phyloP scores from a whole-genome alignment of 768 basidiomycete genomes.

The Mycena chlorophos region DNA sequence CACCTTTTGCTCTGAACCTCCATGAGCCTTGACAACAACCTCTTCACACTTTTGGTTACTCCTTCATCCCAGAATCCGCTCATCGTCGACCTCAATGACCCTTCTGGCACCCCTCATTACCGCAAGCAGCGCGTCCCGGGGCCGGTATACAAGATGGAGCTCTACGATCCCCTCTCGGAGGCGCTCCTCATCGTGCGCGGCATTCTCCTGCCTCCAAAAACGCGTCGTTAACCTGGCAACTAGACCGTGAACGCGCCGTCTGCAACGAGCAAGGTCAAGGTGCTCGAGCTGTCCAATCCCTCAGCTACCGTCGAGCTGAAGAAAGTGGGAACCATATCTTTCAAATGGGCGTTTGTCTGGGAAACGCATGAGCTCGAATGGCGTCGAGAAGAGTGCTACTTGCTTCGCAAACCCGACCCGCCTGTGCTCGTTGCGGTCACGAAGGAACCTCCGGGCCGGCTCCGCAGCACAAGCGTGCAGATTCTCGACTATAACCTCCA shows the following conservation, averaged over 20 bases:
- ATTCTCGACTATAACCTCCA: constrained; percentile 85
- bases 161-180: constrained; percentile 74
- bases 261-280: constrained; percentile 70
- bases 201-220: background rate
- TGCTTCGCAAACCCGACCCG: constrained; percentile 83
- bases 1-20: background rate
- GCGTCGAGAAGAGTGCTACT: constrained; percentile 81
- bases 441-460: constrained; percentile 67
- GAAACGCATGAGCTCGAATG: constrained; percentile 88
- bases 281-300: constrained; percentile 75
- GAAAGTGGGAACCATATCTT: constrained; percentile 69
- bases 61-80: constrained; percentile 58
- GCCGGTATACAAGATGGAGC: constrained; percentile 59
- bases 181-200: constrained; percentile 53
- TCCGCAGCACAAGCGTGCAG: constrained; percentile 68
- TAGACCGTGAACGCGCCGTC: constrained; percentile 60
- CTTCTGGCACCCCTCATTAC: constrained; percentile 65
- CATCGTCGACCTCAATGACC: constrained; percentile 71
- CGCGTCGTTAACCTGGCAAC: background rate
- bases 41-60: constrained; percentile 75
- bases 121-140: constrained; percentile 63
- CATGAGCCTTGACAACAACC: constrained; percentile 85
- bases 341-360: constrained; percentile 81
- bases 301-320: constrained; percentile 68
- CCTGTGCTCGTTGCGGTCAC: constrained; percentile 83